A percentile compares a stretch with the other conserved stretches of the same genome.
phyloP scores from a whole-genome alignment of 306 rosid genomes.

The Ormosia semicastrata region DNA sequence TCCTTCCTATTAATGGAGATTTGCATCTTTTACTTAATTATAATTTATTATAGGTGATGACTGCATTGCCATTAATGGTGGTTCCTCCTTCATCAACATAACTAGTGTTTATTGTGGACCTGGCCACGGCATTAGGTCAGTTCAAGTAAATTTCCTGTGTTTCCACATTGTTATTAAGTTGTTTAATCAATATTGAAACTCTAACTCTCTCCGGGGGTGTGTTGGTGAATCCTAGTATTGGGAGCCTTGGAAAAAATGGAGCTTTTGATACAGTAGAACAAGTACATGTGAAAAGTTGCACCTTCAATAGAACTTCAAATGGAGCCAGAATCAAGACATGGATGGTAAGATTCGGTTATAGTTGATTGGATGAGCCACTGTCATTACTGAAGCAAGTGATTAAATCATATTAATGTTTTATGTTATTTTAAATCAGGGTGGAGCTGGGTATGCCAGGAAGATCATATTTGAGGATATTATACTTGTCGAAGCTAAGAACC shows the following conservation, averaged over 20 bases:
- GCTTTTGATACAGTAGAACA: conserved; percentile 33
- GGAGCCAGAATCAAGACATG: conserved; percentile 66
- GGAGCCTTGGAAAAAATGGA: conserved; percentile 47
- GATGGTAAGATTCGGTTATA: conserved; percentile 11
- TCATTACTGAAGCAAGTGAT: neutral
- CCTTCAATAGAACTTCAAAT: conserved; percentile 34
- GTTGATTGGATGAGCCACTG: neutral
- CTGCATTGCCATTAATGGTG: conserved; percentile 46
- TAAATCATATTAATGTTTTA: neutral
- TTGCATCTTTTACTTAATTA: neutral
- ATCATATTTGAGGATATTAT: conserved; percentile 29
- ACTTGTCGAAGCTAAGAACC: conserved; percentile 8
- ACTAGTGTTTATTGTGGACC: conserved; percentile 48
- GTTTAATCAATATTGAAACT: neutral
- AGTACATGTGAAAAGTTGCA: conserved; percentile 41
- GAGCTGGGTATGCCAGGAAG: conserved; percentile 49
- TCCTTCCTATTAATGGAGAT: too few relatives aligned
- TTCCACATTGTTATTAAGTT: neutral
- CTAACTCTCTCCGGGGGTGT: neutral
- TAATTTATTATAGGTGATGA: conserved; percentile 48
- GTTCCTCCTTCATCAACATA: conserved; percentile 38
- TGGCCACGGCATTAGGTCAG: conserved; percentile 65
- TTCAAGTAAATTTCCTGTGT: neutral
- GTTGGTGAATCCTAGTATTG: conserved; percentile 33
- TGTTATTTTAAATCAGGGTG: conserved; percentile 31